phyloP scores from a whole-genome alignment of 352 stramenopile species.

The Pythium vanterpoolii region DNA sequence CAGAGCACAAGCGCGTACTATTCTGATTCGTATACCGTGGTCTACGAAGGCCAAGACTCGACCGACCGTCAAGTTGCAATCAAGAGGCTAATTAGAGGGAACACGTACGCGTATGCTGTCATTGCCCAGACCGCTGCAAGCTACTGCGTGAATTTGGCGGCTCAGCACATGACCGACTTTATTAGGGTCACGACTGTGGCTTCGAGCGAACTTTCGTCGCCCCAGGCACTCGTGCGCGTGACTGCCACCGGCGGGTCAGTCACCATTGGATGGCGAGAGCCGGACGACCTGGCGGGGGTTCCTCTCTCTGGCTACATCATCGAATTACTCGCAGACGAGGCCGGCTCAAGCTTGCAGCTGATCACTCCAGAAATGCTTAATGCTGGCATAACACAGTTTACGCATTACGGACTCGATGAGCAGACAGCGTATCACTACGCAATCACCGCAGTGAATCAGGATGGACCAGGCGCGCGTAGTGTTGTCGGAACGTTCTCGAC shows the following conservation, averaged over 20 bases:
- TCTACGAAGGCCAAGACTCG: conserved; percentile 57
- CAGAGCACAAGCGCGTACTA: conserved; percentile 27
- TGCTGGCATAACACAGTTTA: conserved; percentile 26
- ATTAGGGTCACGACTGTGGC: conserved; percentile 32
- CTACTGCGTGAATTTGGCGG: conserved; percentile 36
- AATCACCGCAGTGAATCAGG: conserved; percentile 44
- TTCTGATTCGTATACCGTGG: conserved; percentile 29
- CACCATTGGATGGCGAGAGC: conserved; percentile 39
- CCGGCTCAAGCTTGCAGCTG: neutral
- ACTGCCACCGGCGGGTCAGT: conserved; percentile 39
- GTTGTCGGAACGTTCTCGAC: conserved; percentile 20
- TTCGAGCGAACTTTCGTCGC: conserved; percentile 30
- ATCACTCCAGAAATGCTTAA: conserved; percentile 10
- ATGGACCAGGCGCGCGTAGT: conserved; percentile 38
- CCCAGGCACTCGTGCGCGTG: conserved; percentile 21
- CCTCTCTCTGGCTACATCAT: conserved; percentile 39
- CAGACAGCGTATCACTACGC: conserved; percentile 41
- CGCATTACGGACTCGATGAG: conserved; percentile 37
- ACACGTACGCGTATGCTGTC: conserved; percentile 41
- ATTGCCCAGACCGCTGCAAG: conserved; percentile 45
- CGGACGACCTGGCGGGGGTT: conserved; percentile 50
- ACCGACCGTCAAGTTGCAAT: conserved; percentile 18
- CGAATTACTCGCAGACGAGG: conserved; percentile 15
- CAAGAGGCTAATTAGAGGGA: conserved; percentile 29
- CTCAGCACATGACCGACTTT: conserved; percentile 24